These are phyloP conservation scores for Botrytis hyacinthi DNA, from an alignment of 2,329 filamentous ascomycete genomes.

Conservation along the genomic window DNA sequence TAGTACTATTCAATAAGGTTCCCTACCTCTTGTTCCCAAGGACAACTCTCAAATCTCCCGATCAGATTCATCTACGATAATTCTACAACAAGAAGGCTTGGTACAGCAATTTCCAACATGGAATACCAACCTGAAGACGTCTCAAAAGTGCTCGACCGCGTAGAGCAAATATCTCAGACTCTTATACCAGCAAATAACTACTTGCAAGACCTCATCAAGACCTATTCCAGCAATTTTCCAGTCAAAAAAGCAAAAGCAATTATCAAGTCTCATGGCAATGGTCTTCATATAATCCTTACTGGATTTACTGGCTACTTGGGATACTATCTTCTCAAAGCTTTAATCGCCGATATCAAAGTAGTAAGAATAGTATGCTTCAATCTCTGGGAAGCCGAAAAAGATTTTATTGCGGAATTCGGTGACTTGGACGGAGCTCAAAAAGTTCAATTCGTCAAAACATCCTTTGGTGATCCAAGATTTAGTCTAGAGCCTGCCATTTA, in stretches of 20 bases:
- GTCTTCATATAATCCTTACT: conserved; percentile 42
- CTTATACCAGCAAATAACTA: not conserved
- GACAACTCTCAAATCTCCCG: not conserved
- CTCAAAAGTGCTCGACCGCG: not conserved
- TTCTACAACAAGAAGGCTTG: not conserved
- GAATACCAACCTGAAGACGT: not conserved
- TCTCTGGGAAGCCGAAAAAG: conserved; percentile 30
- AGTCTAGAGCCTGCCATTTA: not conserved
- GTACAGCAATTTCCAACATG: not conserved
- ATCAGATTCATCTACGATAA: not conserved
- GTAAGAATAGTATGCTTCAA: conserved; percentile 49
- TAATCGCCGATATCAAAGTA: conserved; percentile 39
- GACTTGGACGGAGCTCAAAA: not conserved
- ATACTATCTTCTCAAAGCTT: conserved; percentile 45
- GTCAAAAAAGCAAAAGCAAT: not conserved
- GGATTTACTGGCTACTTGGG: conserved; percentile 51
- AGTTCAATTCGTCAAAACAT: not conserved
- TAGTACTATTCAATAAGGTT: not conserved
- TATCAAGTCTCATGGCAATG: not conserved
- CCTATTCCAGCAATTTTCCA: not conserved
- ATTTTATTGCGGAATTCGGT: not conserved
- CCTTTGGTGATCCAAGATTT: not conserved
- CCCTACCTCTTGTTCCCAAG: not conserved
- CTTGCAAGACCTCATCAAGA: not conserved
- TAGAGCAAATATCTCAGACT: no score